Evolutionary conservation across 2,329 filamentous ascomycete species (phyloP).

Genomic region (Daldinia sp.): DNA sequence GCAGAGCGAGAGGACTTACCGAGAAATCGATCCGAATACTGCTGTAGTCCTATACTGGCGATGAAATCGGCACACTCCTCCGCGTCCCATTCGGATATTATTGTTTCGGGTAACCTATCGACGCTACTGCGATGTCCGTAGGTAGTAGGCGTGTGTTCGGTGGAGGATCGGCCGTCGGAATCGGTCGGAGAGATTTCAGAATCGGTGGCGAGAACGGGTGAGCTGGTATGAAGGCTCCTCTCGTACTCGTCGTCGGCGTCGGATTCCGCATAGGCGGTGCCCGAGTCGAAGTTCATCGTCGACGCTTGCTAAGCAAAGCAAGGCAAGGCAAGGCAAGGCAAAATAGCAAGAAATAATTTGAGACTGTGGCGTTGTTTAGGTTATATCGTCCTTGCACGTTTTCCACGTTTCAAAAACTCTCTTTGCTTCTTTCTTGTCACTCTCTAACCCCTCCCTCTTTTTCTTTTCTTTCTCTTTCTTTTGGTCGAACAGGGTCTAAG

Average conservation of each 20-base stretch:
- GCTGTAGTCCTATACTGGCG: constrained; percentile 79
- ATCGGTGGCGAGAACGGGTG: constrained; percentile 73
- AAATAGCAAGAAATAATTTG: constrained; percentile 27
- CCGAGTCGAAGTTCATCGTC: constrained; percentile 71
- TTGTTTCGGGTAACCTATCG: constrained; percentile 77
- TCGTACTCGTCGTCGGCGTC: constrained; percentile 89
- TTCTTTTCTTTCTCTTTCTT: constrained; percentile 19
- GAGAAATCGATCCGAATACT: constrained; percentile 86
- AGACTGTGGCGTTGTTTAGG: constrained; percentile 38
- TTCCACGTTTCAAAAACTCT: constrained; percentile 18
- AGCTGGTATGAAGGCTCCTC: constrained; percentile 75
- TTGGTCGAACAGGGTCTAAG: constrained; percentile 7
- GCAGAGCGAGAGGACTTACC: constrained; percentile 65
- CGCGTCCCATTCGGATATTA: constrained; percentile 83
- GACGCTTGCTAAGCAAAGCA: constrained; percentile 12
- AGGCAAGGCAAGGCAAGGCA: constrained; percentile 21
- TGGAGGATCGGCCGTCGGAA: constrained; percentile 75
- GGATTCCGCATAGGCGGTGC: constrained; percentile 80
- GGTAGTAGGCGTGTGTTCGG: constrained; percentile 83
- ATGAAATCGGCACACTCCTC: constrained; percentile 94
- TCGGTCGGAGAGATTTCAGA: constrained; percentile 78
- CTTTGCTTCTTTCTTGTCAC: constrained; percentile 21
- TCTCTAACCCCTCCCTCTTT: constrained; percentile 27
- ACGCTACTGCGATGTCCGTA: constrained; percentile 75
- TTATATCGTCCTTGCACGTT: constrained; percentile 32